Conservation (phyloP, 805 yeast genomes). For the Candida xiaguanensis region DNA sequence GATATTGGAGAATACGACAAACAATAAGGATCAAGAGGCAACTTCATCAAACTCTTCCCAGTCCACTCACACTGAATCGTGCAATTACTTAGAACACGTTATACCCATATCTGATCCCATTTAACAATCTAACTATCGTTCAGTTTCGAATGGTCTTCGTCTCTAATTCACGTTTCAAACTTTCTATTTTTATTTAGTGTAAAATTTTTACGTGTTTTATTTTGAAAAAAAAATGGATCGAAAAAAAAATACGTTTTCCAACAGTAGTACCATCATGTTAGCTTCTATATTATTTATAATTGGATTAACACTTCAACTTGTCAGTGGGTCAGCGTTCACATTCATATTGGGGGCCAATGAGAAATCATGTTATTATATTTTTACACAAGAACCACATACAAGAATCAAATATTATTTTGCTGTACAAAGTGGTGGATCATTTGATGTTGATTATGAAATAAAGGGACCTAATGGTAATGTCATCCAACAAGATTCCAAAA, state of each 20-base stretch:
- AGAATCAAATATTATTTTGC: constrained; percentile 77
- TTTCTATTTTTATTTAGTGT: too few species aligned
- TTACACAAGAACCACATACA: constrained; percentile 56
- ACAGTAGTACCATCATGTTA: constrained; percentile 10
- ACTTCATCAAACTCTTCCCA: too few species aligned
- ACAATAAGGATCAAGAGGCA: too few species aligned
- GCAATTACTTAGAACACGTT: too few species aligned
- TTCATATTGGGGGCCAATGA: constrained; percentile 75
- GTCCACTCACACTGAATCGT: too few species aligned
- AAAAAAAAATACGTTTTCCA: not conserved
- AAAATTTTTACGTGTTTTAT: constrained; percentile 3
- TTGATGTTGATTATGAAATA: constrained; percentile 71
- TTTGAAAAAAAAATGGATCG: not conserved
- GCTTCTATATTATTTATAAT: constrained; percentile 15
- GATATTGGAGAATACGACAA: too few species aligned
- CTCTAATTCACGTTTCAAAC: too few species aligned
- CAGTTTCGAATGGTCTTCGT: too few species aligned
- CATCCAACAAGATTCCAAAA: constrained; percentile 52
- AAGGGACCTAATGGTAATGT: constrained; percentile 54
- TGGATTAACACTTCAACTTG: constrained; percentile 24
- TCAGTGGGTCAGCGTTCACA: constrained; percentile 59
- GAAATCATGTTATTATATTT: constrained; percentile 64
- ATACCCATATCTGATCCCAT: too few species aligned
- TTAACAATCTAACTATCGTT: too few species aligned
- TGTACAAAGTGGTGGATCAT: constrained; percentile 76